Conservation (phyloP, 2,329 filamentous ascomycete genomes). For the Aspergillus japonicus region DNA sequence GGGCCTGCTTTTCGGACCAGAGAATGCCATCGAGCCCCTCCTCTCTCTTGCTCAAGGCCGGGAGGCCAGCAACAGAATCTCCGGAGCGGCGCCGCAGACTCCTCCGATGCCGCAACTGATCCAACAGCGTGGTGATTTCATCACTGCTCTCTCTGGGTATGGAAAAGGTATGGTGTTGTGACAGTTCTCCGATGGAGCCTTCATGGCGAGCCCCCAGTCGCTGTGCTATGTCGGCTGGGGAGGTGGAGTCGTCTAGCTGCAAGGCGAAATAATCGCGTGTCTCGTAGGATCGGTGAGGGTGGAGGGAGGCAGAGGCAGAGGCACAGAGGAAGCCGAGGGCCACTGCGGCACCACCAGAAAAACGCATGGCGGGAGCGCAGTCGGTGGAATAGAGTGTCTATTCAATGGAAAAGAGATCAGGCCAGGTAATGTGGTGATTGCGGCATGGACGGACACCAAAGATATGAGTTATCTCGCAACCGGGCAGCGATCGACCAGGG, state of each 20-base stretch:
- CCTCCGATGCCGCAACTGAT: constrained; percentile 56
- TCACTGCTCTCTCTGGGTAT: constrained; percentile 59
- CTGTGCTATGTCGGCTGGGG: constrained; percentile 66
- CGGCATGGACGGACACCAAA: constrained; percentile 18
- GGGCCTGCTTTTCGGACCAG: constrained; percentile 74
- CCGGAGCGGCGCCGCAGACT: constrained; percentile 57
- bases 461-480: background rate
- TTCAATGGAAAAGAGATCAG: constrained; percentile 17
- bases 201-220: constrained; percentile 76
- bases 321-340: constrained; percentile 41
- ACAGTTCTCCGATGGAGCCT: constrained; percentile 73
- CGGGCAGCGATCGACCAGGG: background rate
- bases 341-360: constrained; percentile 22
- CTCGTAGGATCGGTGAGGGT: constrained; percentile 66
- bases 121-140: constrained; percentile 51
- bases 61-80: constrained; percentile 6
- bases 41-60: constrained; percentile 21
- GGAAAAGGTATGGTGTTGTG: constrained; percentile 82
- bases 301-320: constrained; percentile 50
- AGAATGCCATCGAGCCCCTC: constrained; percentile 70
- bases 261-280: constrained; percentile 91
- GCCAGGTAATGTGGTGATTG: constrained; percentile 14
- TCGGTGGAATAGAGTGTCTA: constrained; percentile 3
- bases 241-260: constrained; percentile 67
- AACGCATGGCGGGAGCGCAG: constrained; percentile 22